These are phyloP conservation scores for Cerrena zonata DNA, from an alignment of 1,284 basidiomycete species.

Conservation along the genomic window DNA sequence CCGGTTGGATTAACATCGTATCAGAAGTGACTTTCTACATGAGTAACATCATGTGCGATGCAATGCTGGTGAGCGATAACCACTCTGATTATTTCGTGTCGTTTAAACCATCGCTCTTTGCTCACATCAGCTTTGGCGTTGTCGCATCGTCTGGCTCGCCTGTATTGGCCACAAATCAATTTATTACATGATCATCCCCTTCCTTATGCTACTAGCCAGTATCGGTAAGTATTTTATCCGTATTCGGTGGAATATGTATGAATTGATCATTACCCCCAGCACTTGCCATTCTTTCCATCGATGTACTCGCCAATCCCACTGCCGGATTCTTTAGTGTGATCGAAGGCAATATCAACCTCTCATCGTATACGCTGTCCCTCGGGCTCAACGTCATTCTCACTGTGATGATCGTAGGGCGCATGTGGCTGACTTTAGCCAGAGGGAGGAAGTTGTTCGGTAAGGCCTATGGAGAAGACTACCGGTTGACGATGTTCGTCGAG, in stretches of 20 bases:
- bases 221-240: background rate
- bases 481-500: background rate
- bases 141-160: background rate
- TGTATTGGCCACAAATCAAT: background rate
- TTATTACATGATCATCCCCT: background rate
- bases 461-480: background rate
- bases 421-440: conserved; percentile 18
- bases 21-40: background rate
- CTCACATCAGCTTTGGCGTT: conserved; percentile 1
- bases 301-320: background rate
- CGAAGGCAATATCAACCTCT: background rate
- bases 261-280: background rate
- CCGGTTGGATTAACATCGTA: background rate
- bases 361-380: background rate
- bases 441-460: background rate
- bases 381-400: conserved; percentile 35
- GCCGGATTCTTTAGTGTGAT: background rate
- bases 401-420: conserved; percentile 30
- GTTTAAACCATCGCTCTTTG: background rate
- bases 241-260: background rate
- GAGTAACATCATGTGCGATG: background rate
- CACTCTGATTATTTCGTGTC: background rate
- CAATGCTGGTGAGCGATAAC: background rate
- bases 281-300: background rate
- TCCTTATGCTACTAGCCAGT: background rate